Conservation (phyloP, 129 eudicot genomes). For the Chrysanthemum lavandulifolium region DNA sequence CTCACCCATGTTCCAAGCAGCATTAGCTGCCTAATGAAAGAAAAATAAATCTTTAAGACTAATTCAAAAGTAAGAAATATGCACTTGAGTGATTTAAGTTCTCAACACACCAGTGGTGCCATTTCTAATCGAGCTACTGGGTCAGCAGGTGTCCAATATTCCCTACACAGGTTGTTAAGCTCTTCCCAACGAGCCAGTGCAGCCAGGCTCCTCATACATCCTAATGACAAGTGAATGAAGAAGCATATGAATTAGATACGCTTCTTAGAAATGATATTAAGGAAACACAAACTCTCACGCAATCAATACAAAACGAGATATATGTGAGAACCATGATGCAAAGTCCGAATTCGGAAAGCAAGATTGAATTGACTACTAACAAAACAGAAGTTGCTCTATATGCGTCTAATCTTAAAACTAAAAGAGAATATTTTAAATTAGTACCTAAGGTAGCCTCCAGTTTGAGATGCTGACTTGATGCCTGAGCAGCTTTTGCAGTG, state of each 20-base stretch:
- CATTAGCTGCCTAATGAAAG: slow-evolving; percentile 74
- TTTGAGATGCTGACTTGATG: slow-evolving; percentile 68
- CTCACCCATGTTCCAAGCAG: slow-evolving; percentile 99
- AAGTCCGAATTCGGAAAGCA: too few relatives aligned
- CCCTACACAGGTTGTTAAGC: slow-evolving; percentile 90
- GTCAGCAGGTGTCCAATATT: slow-evolving; percentile 96
- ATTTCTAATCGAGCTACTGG: slow-evolving; percentile 95
- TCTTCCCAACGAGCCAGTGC: slow-evolving; percentile 99
- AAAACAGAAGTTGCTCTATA: too few relatives aligned
- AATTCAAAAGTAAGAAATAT: slow-evolving; percentile 13
- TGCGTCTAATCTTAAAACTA: too few relatives aligned
- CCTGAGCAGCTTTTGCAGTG: slow-evolving; percentile 80
- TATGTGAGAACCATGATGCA: not conserved
- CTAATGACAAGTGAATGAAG: slow-evolving; percentile 36
- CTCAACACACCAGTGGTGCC: slow-evolving; percentile 88
- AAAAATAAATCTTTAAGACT: slow-evolving; percentile 5
- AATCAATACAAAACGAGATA: not conserved
- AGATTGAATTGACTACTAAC: too few relatives aligned
- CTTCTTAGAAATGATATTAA: not conserved
- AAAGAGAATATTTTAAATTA: not conserved
- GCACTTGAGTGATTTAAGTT: slow-evolving; percentile 1
- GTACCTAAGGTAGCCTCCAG: slow-evolving; percentile 91
- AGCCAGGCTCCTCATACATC: slow-evolving; percentile 97
- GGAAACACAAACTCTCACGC: not conserved
- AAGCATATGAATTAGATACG: not conserved